Conservation (phyloP, 176 grass and related monocot species). For the Zizania latifolia region DNA sequence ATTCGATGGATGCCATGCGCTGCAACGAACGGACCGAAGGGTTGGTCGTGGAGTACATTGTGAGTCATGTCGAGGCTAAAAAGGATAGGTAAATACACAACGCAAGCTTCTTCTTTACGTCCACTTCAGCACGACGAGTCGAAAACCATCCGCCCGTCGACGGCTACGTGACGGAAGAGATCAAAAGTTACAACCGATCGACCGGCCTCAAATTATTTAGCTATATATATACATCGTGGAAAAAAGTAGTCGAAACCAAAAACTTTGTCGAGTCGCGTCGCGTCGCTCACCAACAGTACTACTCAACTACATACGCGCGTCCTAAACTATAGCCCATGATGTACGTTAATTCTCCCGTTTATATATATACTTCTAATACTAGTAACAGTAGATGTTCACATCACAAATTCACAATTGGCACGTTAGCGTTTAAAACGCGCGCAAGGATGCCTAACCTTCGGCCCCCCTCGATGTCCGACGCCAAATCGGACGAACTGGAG, state of each 20-base stretch:
- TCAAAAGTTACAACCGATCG: slow-evolving; percentile 16
- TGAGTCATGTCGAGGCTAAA: too few relatives aligned
- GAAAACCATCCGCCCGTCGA: background rate
- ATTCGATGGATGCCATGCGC: too few relatives aligned
- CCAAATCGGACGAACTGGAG: background rate
- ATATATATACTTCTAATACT: too few relatives aligned
- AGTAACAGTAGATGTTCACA: background rate
- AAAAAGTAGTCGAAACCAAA: too few relatives aligned
- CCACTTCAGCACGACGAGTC: background rate
- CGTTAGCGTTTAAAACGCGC: background rate
- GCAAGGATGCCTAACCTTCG: slow-evolving; percentile 16
- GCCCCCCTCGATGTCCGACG: background rate
- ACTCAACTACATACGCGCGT: background rate
- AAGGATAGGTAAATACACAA: too few relatives aligned
- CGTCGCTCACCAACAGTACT: slow-evolving; percentile 8
- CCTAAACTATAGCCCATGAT: too few relatives aligned
- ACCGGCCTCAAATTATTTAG: background rate
- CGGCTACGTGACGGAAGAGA: background rate
- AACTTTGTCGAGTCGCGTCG: background rate
- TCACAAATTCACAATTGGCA: slow-evolving; percentile 28
- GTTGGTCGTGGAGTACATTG: too few relatives aligned
- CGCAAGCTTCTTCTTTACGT: too few relatives aligned
- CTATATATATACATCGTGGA: too few relatives aligned
- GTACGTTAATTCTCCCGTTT: too few relatives aligned
- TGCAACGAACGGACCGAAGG: too few relatives aligned